phyloP scores from a whole-genome alignment of 805 yeast genomes.

The Hanseniaspora taiwanica region DNA sequence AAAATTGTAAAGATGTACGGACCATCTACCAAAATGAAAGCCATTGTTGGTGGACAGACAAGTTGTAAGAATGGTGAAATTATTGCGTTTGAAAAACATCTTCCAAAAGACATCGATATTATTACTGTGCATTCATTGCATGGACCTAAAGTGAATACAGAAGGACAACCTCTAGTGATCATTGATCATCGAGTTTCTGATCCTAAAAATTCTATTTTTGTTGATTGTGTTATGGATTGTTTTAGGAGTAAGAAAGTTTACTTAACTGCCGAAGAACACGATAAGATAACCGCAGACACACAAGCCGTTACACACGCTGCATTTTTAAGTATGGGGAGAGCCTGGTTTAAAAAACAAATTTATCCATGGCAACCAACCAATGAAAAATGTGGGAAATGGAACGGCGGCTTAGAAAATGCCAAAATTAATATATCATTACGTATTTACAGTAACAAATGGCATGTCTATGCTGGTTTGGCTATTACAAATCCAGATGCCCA shows the following conservation, averaged over 20 bases:
- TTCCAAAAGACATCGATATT: constrained; percentile 73
- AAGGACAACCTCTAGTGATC: constrained; percentile 86
- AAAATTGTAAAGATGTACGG: constrained; percentile 67
- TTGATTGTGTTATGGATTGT: constrained; percentile 53
- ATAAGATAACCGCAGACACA: constrained; percentile 91
- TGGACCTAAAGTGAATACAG: constrained; percentile 82
- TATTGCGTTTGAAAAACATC: constrained; percentile 58
- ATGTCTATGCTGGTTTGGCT: constrained; percentile 94
- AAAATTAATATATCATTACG: constrained; percentile 86
- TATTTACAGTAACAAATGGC: constrained; percentile 91
- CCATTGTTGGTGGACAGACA: constrained; percentile 96
- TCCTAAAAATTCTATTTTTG: constrained; percentile 42
- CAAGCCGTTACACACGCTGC: constrained; percentile 99
- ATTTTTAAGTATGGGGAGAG: constrained; percentile 89
- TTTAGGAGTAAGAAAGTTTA: constrained; percentile 66
- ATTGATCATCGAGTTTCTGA: constrained; percentile 56
- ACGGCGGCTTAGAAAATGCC: constrained; percentile 92
- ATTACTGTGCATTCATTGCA: constrained; percentile 85
- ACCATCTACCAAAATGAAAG: constrained; percentile 75
- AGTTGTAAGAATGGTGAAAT: constrained; percentile 90
- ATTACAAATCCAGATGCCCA: constrained; percentile 94
- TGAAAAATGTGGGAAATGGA: constrained; percentile 56
- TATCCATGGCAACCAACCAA: constrained; percentile 67
- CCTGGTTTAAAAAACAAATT: constrained; percentile 73
- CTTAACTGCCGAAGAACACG: constrained; percentile 79